Percentiles rank a stretch among this genome's conserved stretches.
These are phyloP conservation scores for Pistacia vera DNA, from an alignment of 345 rosid genomes.

Conservation along the genomic window DNA sequence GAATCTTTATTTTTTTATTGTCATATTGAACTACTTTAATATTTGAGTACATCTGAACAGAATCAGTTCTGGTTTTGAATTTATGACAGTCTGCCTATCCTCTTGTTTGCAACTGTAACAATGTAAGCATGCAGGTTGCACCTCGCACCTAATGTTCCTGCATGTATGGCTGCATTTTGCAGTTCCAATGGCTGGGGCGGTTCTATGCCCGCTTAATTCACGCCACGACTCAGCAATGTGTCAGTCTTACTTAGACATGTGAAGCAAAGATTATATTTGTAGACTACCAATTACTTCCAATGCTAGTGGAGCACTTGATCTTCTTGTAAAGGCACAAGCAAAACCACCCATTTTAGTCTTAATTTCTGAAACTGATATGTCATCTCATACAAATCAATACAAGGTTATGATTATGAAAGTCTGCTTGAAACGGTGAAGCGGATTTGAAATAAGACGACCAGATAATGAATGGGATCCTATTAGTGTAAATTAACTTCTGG, in stretches of 20 bases:
- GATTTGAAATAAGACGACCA: constrained; percentile 51
- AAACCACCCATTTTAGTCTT: constrained; percentile 44
- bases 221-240: constrained; percentile 60
- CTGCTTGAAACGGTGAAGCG: constrained; percentile 43
- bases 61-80: neutral
- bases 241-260: constrained; percentile 54
- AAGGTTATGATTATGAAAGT: constrained; percentile 47
- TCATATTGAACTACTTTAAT: neutral
- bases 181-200: constrained; percentile 79
- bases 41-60: neutral
- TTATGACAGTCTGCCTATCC: neutral
- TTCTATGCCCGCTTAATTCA: constrained; percentile 71
- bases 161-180: constrained; percentile 83
- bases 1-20: neutral
- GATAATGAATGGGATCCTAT: constrained; percentile 79
- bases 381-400: constrained; percentile 2
- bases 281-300: constrained; percentile 52
- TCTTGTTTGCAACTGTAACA: neutral
- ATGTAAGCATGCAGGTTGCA: constrained; percentile 50
- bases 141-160: constrained; percentile 71
- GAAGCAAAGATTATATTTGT: constrained; percentile 61
- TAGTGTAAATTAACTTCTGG: constrained; percentile 85
- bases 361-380: constrained; percentile 41
- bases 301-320: constrained; percentile 61
- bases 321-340: constrained; percentile 33